phyloP scores from a whole-genome alignment of 257 asterid genomes.

The Jaltomata sinuosa region DNA sequence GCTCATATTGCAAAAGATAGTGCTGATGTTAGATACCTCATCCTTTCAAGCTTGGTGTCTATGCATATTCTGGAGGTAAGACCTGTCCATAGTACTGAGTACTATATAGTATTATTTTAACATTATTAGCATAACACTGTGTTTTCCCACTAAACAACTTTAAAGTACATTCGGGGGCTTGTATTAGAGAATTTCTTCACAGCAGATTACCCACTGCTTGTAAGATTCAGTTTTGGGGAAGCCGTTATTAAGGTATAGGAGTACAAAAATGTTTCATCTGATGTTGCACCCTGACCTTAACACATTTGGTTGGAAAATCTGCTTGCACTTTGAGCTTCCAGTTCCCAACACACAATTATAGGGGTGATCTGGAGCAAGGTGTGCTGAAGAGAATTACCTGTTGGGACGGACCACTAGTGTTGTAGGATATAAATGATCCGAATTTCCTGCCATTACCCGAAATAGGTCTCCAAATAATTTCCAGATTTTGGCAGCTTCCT shows the following conservation, averaged over 20 bases:
- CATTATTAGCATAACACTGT: neutral
- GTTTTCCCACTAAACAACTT: neutral
- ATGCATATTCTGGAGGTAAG: constrained; percentile 46
- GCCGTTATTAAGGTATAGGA: neutral
- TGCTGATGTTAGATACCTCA: constrained; percentile 45
- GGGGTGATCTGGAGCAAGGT: neutral
- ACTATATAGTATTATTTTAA: neutral
- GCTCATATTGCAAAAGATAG: constrained; percentile 49
- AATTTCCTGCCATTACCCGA: neutral
- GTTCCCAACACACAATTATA: neutral
- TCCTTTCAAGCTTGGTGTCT: constrained; percentile 63
- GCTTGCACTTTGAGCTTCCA: neutral
- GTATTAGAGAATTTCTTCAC: neutral
- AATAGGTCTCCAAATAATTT: neutral
- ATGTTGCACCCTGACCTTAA: neutral
- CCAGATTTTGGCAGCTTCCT: neutral
- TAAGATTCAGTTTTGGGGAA: neutral
- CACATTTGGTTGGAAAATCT: neutral
- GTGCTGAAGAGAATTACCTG: neutral
- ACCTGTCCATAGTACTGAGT: neutral
- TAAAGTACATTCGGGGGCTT: neutral
- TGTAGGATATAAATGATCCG: neutral
- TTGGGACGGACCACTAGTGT: neutral
- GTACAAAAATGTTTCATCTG: neutral
- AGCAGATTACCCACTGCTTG: neutral